Conservation (phyloP, 768 basidiomycete species). For the Pisolithus tinctorius region DNA sequence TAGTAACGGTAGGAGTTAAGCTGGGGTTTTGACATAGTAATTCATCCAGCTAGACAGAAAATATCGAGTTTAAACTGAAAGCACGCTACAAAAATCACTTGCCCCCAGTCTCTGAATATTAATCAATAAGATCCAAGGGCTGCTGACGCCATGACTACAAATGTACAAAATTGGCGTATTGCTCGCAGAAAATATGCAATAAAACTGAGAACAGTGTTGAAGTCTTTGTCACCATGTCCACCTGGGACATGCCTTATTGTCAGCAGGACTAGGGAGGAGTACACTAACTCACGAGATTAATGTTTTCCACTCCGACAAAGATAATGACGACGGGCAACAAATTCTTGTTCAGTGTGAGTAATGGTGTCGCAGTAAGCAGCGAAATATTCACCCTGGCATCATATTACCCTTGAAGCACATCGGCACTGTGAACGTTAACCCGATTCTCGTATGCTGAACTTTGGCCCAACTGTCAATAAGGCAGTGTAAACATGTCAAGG, state of each 20-base stretch:
- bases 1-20: constrained; percentile 39
- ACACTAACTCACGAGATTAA: constrained; percentile 65
- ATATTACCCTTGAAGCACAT: constrained; percentile 84
- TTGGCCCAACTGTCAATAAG: constrained; percentile 40
- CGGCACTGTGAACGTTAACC: constrained; percentile 81
- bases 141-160: constrained; percentile 89
- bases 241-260: constrained; percentile 37
- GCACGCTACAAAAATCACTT: constrained; percentile 13
- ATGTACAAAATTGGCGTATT: constrained; percentile 87
- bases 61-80: constrained; percentile 1
- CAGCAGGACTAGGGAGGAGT: constrained; percentile 10
- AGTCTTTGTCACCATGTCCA: constrained; percentile 79
- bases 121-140: constrained; percentile 95
- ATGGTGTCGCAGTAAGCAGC: background rate
- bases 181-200: constrained; percentile 75
- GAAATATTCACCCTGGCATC: constrained; percentile 71
- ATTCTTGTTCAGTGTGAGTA: constrained; percentile 47
- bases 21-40: constrained; percentile 68
- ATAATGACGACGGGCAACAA: constrained; percentile 89
- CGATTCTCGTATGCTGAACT: constrained; percentile 97
- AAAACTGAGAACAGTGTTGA: constrained; percentile 72
- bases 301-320: constrained; percentile 95
- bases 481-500: constrained; percentile 50
- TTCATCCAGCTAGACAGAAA: constrained; percentile 61
- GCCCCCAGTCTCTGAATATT: constrained; percentile 92